These are phyloP conservation scores for Keqinozyma sinolaborantium DNA, from an alignment of 1,139 yeast species.

Conservation along the genomic window DNA sequence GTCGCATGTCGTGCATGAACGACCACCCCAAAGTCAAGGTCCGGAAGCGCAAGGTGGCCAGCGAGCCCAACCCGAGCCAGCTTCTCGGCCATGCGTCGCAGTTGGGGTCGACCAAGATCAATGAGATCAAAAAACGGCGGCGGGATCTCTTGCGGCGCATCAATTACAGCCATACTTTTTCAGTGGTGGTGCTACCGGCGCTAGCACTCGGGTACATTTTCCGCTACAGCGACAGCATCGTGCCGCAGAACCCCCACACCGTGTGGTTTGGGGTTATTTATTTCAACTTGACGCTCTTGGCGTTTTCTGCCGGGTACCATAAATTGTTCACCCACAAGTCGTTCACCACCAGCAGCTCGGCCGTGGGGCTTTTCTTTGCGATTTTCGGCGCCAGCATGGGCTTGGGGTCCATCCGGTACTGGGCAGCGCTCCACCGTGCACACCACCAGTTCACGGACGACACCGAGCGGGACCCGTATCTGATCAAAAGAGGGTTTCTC, in stretches of 20 bases:
- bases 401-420: slow-evolving; percentile 56
- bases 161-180: slow-evolving; percentile 28
- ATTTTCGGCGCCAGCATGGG: slow-evolving; percentile 60
- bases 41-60: slow-evolving; percentile 2
- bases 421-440: slow-evolving; percentile 66
- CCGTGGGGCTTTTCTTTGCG: slow-evolving; percentile 43
- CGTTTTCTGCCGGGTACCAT: slow-evolving; percentile 45
- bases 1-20: slow-evolving; percentile 8
- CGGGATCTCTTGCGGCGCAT: slow-evolving; percentile 32
- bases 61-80: slow-evolving; percentile 1
- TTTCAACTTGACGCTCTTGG: slow-evolving; percentile 35
- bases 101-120: slow-evolving; percentile 16
- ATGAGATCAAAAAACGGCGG: slow-evolving; percentile 26
- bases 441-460: slow-evolving; percentile 66
- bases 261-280: slow-evolving; percentile 30
- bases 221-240: slow-evolving; percentile 12
- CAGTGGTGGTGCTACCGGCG: slow-evolving; percentile 31
- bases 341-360: slow-evolving; percentile 32
- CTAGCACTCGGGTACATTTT: slow-evolving; percentile 21
- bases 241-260: slow-evolving; percentile 24
- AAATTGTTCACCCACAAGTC: slow-evolving; percentile 55
- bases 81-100: slow-evolving; percentile 19
- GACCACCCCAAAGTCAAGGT: slow-evolving; percentile 2
- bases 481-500: slow-evolving; percentile 52
- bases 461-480: slow-evolving; percentile 66